Percentiles rank a stretch among this genome's conserved stretches.
phyloP scores from a whole-genome alignment of 1,139 yeast genomes.

The Meyerozyma sp. region DNA sequence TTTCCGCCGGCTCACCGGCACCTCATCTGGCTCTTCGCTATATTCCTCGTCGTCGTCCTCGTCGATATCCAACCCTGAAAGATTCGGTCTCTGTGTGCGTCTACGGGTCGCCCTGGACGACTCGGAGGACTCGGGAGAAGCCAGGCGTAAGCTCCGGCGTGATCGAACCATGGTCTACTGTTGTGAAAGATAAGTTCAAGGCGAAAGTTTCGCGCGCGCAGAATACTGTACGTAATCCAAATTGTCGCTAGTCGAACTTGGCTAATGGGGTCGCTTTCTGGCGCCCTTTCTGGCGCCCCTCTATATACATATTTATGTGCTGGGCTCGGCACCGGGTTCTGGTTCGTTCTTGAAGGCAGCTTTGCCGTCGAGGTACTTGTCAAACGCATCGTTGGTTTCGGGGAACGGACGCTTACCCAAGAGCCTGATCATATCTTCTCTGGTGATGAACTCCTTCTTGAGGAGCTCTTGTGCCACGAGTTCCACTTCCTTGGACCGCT shows the following conservation, averaged over 20 bases:
- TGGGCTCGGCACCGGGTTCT: constrained; percentile 5
- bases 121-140: constrained; percentile 7
- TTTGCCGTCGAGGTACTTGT: constrained; percentile 60
- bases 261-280: too few species aligned
- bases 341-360: constrained; percentile 31
- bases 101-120: constrained; percentile 15
- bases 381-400: constrained; percentile 89
- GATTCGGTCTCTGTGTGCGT: constrained; percentile 14
- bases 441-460: constrained; percentile 76
- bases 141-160: constrained; percentile 6
- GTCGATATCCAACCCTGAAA: constrained; percentile 26
- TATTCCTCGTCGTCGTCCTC: constrained; percentile 13
- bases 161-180: constrained; percentile 4
- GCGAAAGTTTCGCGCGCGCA: constrained; percentile 2
- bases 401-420: constrained; percentile 89
- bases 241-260: too few species aligned
- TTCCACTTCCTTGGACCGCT: constrained; percentile 69
- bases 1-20: background rate
- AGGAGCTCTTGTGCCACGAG: constrained; percentile 82
- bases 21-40: constrained; percentile 4
- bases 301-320: constrained; percentile 1
- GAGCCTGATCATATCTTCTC: constrained; percentile 85
- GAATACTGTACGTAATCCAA: too few species aligned
- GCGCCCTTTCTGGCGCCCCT: background rate
- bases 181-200: constrained; percentile 3